Base-by-base conservation (phyloP, 495 filamentous ascomycete species). In the Sabuloglossum arenarium region DNA sequence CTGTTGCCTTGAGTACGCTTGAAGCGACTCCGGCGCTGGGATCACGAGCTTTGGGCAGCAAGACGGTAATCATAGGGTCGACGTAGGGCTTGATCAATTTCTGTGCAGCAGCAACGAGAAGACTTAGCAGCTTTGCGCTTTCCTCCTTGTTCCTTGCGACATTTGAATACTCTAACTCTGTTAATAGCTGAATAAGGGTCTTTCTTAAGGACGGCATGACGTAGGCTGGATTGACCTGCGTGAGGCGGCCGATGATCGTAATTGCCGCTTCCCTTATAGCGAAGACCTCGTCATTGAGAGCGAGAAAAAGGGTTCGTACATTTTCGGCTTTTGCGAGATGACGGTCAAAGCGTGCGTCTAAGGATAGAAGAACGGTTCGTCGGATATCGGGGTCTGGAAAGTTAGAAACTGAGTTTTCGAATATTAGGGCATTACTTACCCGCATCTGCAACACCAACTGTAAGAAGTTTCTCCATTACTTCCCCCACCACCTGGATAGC, bases 241-340 rank as follows among this genome's bases (percentile, higher is more conserved):
- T 91, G 34, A 99, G 75, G 6, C 91, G 85, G 14, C 91, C 91
- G 62, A 97, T 94, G 60, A 99, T 96, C 23, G 86, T 80, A 57
- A 99, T 95, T 3, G 91, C 84, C 31, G 89, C 89, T 69, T 97
- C 88, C 65, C 91, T 79, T 60, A 95, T 91, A 9, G 80, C 73
- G 58, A 97, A 97, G 2, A 84, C 75, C 58, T 94, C 87, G 62
- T 99, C 91, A 60, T 97, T 94, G n/a, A 97, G 79, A 6, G 91
- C 91, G 56, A 96, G 79, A 68, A 99, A 97, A 25, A 97, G 69
- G 45, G 86, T 93, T 29, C 93, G 80, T 39, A 97, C 91, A 67
- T 97, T 97, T 64, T 96, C 90, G 10, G 91, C 87, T 63, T 94
- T 89, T 29, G 86, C 86, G 24, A 99, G 75, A 64, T 97, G 91